Base-by-base conservation (phyloP, 371 early-diverging fungal genomes). In the Smittium culicis region DNA sequence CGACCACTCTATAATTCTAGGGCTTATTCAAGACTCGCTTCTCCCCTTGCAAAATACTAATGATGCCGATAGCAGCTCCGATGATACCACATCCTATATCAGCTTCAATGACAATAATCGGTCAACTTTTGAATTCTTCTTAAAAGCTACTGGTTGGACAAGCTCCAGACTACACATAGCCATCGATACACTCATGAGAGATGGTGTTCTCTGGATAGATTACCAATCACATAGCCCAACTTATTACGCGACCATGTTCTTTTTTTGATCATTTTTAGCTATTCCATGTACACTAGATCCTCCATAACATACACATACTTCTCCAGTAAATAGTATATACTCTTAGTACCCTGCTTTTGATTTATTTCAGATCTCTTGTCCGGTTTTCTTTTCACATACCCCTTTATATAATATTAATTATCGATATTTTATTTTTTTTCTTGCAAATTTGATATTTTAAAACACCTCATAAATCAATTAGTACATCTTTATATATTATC, bases 1-100 rank as follows among this genome's bases (percentile, higher is more conserved):
- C 2, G 97, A 96, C 72, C 85, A 87, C 61, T 75, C 88, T 0
- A 75, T 78, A 0, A 74, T 92, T 35, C 72, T 95, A 33, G 71
- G 78, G 0, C 71, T 90, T 35, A 90, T 93, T 2, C 87, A 89
- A 0, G 54, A 35, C 29, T 67, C 69, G 54, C 28, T 28, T 65
- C 67, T 29, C 34, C n/a, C 55, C 54, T 32, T 34, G 20, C 8
- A 32, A 63, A 24, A n/a, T 34, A 28, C 25, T 54, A 0, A 35
- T 14, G 25, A 63, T 34, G 65, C 27, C n/a, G 11, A 11, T 11
- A 28, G n/a, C 27, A 16, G 14, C 14, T 59, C 14, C 30, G 25
- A 28, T 30, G 5, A 16, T 25, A 59, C 27, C 5, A 3, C 14
- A 25, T 30, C 14, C 59, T 5, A 59, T 59, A 3, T 16, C 5